Evolutionary conservation across 192 early-diverging fungal genomes (phyloP), one percentile per base, ranked within the genome.

Genomic region (Geranomyces michiganensis): DNA sequence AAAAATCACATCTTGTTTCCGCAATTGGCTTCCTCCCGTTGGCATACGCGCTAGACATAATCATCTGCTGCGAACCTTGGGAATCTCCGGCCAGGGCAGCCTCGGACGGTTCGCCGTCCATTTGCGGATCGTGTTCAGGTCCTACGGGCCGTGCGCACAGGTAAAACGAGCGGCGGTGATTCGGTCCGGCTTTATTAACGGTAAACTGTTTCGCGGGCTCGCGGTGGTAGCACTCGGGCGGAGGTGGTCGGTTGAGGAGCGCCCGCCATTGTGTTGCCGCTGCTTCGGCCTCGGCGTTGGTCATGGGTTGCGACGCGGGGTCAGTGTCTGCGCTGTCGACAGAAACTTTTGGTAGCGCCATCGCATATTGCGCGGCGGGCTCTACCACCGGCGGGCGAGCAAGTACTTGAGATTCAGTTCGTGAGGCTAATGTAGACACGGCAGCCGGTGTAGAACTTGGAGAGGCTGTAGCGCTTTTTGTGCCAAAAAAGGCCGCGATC

Each of bases 101-200:
- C 5, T 3, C 36, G 36, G 36, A 10, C 59, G 44, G 55, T n/a
- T 43, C 66, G 17, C 7, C 67, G 36, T 33, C 59, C 43, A 60
- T 33, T 17, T 32, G 6, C 58, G 44, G 24, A 19, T 65, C 70
- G 0, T 24, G 24, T 62, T 43, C 55, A 10, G 70, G 61, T 15
- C 78, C 79, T 1, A 84, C 81, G 15, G 81, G 85, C 74, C 88
- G 47, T 21, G 83, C 81, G 71, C 91, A 92, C 22, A 89, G 75
- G 65, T 81, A 92, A 65, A 92, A 92, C 43, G 70, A 55, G 13
- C 88, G 75, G 1, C 90, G 90, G 31, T 90, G 82, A 78, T 92
- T 92, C 14, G 82, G 81, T 9, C 91, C 90, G 26, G 82, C 58
- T 72, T 93, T 93, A 67, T 86, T 90, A 24, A 92, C 90, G 1